A percentile compares a stretch with the other conserved stretches of the same genome.
These are phyloP conservation scores for Prunus davidiana DNA, from an alignment of 306 rosid genomes.

Conservation along the genomic window DNA sequence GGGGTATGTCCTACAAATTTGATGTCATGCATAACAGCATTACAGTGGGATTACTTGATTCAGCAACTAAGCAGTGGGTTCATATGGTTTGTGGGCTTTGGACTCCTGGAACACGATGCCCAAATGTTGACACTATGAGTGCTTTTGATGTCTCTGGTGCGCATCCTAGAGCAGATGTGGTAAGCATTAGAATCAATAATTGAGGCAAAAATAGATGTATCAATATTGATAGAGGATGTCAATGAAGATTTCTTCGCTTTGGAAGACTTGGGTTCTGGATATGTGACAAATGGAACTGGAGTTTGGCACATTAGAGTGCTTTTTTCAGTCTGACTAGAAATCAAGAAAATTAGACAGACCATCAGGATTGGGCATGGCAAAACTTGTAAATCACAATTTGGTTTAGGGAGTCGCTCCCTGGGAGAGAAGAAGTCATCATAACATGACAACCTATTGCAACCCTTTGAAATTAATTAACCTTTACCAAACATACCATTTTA, in stretches of 20 bases:
- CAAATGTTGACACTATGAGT: constrained; percentile 67
- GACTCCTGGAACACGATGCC: constrained; percentile 78
- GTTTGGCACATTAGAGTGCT: not conserved
- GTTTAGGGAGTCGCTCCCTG: not conserved
- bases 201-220: not conserved
- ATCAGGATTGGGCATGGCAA: not conserved
- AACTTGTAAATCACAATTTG: not conserved
- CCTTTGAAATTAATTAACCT: not conserved
- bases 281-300: not conserved
- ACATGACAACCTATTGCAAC: not conserved
- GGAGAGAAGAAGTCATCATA: not conserved
- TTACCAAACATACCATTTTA: not conserved
- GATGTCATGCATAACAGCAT: constrained; percentile 39
- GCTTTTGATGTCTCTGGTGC: constrained; percentile 70
- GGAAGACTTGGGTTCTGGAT: not conserved
- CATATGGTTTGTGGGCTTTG: constrained; percentile 84
- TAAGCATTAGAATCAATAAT: constrained; percentile 25
- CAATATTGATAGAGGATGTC: not conserved
- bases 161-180: constrained; percentile 42
- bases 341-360: not conserved
- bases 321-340: not conserved
- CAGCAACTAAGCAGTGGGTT: constrained; percentile 65
- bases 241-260: not conserved
- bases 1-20: constrained; percentile 19
- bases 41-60: constrained; percentile 49